Evolutionary conservation across 2,329 filamentous ascomycete genomes (phyloP).

Genomic region (Fusarium temperatum): DNA sequence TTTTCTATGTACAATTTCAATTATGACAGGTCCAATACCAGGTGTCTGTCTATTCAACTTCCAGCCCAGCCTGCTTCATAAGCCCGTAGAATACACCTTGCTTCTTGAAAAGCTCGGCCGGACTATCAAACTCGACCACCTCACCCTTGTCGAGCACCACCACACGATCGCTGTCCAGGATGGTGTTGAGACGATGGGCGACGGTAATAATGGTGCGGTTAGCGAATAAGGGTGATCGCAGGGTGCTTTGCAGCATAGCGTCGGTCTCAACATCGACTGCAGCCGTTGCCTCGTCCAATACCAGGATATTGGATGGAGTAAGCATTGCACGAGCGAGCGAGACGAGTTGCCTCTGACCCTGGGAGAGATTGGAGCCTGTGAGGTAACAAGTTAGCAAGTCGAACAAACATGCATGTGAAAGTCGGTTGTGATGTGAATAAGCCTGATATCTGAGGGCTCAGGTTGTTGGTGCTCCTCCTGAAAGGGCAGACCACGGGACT

Average conservation of each 20-base stretch:
- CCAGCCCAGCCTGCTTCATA: conserved; percentile 88
- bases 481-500: conserved; percentile 44
- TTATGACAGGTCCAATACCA: not conserved
- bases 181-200: conserved; percentile 97
- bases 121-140: conserved; percentile 93
- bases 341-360: conserved; percentile 93
- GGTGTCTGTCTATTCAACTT: conserved; percentile 50
- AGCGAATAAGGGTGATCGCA: conserved; percentile 75
- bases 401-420: conserved; percentile 19
- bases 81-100: conserved; percentile 87
- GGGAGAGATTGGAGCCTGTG: conserved; percentile 89
- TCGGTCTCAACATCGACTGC: conserved; percentile 75
- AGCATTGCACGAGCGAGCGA: conserved; percentile 93
- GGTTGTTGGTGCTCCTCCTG: conserved; percentile 4
- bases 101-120: conserved; percentile 76
- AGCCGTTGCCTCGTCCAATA: conserved; percentile 95
- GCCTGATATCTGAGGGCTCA: not conserved
- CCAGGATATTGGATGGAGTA: conserved; percentile 95
- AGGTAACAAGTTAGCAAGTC: conserved; percentile 29
- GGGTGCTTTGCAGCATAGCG: conserved; percentile 70
- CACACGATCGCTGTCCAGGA: conserved; percentile 87
- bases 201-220: conserved; percentile 98
- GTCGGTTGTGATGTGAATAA: not conserved
- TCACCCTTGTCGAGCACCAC: conserved; percentile 91
- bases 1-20: conserved; percentile 20